Percentiles rank a stretch among this genome's conserved stretches.
Conservation (phyloP, 1,139 yeast species). For the Dujonia santamariae region DNA sequence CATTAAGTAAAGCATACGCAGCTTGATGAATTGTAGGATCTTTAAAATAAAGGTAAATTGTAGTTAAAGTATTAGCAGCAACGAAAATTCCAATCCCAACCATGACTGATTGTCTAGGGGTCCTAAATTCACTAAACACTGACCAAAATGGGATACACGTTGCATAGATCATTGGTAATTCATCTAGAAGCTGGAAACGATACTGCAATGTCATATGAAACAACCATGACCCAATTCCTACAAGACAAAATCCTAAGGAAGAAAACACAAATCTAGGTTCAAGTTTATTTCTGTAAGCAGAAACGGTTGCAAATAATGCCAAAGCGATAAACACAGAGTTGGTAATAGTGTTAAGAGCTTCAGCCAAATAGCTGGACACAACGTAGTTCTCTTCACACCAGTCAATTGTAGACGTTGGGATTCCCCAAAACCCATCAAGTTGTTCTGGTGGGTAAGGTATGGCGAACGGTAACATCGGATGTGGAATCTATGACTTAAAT, state of each 20-base stretch:
- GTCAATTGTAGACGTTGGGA: constrained; percentile 73
- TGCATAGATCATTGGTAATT: constrained; percentile 96
- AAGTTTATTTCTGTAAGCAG: constrained; percentile 56
- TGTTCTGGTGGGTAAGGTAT: constrained; percentile 45
- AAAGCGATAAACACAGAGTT: constrained; percentile 66
- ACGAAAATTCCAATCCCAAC: constrained; percentile 58
- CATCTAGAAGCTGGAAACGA: constrained; percentile 88
- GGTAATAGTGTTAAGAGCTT: constrained; percentile 77
- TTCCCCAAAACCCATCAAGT: constrained; percentile 44
- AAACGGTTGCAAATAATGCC: constrained; percentile 64
- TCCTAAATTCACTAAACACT: constrained; percentile 64
- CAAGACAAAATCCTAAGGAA: constrained; percentile 77
- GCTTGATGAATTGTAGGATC: constrained; percentile 89
- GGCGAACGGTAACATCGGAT: constrained; percentile 45
- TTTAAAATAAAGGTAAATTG: constrained; percentile 62
- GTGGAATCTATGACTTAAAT: not conserved
- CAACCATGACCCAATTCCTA: constrained; percentile 91
- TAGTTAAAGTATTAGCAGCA: constrained; percentile 55
- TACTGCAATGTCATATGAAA: constrained; percentile 94
- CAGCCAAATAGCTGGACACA: constrained; percentile 82
- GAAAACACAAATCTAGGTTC: constrained; percentile 71
- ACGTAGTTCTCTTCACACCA: constrained; percentile 98
- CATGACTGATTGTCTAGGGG: constrained; percentile 31
- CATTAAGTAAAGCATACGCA: constrained; percentile 66
- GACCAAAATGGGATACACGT: constrained; percentile 95